Evolutionary conservation across 179 eudicot genomes (phyloP).

Genomic region (Actinidia chinensis): DNA sequence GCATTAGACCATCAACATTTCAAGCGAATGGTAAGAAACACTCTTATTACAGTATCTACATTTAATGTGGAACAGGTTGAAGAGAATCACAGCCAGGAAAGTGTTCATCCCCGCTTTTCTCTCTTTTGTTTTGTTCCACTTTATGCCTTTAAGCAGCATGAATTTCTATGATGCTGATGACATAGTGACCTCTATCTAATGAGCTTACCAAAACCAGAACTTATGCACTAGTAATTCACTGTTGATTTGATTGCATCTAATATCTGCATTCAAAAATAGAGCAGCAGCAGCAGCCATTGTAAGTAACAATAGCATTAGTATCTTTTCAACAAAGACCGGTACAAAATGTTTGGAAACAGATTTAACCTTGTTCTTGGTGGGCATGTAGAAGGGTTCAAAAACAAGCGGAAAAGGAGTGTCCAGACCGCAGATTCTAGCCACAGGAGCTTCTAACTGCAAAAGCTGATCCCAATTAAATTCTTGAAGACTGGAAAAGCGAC

Average conservation of each 20-base stretch:
- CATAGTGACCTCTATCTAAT: not conserved
- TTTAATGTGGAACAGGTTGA: not conserved
- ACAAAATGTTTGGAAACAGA: not conserved
- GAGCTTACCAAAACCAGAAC: too few species aligned
- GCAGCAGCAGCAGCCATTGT: slow-evolving; percentile 1
- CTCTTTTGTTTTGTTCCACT: not conserved
- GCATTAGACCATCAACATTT: too few species aligned
- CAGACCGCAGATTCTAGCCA: not conserved
- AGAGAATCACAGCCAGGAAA: not conserved
- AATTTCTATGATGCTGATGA: not conserved
- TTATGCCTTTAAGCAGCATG: not conserved
- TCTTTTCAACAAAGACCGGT: not conserved
- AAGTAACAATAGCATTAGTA: not conserved
- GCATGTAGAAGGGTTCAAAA: slow-evolving; percentile 78
- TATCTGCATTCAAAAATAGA: slow-evolving; percentile 49
- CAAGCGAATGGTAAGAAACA: not conserved
- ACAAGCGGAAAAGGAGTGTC: slow-evolving; percentile 98
- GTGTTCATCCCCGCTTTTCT: not conserved
- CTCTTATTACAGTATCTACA: not conserved
- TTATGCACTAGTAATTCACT: slow-evolving; percentile 54
- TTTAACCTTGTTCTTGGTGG: slow-evolving; percentile 82
- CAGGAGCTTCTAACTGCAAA: slow-evolving; percentile 16
- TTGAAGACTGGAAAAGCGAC: not conserved
- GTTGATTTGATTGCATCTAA: slow-evolving; percentile 89
- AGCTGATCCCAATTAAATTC: not conserved